Percentiles rank a stretch among this genome's conserved stretches.
Evolutionary conservation across 208 protist genomes (phyloP).

Genomic region (Acanthamoeba culbertsoni): DNA sequence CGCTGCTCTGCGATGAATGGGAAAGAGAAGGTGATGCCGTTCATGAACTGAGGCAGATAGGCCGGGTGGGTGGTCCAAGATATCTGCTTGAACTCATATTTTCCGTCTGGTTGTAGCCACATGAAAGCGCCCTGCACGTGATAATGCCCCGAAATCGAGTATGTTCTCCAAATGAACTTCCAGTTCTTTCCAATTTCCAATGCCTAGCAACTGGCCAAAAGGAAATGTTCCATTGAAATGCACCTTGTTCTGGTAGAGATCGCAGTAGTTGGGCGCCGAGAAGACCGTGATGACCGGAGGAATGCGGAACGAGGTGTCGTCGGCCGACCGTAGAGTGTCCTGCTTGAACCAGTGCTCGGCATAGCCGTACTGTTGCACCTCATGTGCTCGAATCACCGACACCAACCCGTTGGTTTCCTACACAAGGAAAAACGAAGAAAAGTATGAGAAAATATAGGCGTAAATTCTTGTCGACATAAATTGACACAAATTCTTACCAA

Average conservation of each 20-base stretch:
- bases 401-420: conserved; percentile 82
- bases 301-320: conserved; percentile 63
- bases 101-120: not conserved
- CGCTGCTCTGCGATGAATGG: conserved; percentile 43
- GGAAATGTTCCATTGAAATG: not conserved
- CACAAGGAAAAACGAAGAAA: conserved; percentile 80
- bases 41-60: conserved; percentile 36
- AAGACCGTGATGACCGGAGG: conserved; percentile 92
- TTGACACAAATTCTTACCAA: conserved; percentile 10
- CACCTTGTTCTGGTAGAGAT: conserved; percentile 92
- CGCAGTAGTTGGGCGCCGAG: conserved; percentile 93
- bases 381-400: conserved; percentile 90
- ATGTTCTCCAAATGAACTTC: too few relatives aligned
- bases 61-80: conserved; percentile 3
- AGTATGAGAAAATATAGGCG: too few relatives aligned
- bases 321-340: not conserved
- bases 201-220: too few relatives aligned
- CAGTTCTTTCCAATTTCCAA: too few relatives aligned
- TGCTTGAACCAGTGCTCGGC: conserved; percentile 6
- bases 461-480: too few relatives aligned
- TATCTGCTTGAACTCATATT: conserved; percentile 47
- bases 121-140: not conserved
- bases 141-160: too few relatives aligned
- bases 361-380: conserved; percentile 88
- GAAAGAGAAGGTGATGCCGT: conserved; percentile 22